Evolutionary conservation across 495 filamentous ascomycete species (phyloP), one percentile per base, ranked within the genome.

Genomic region (Clohesyomyces aquaticus): DNA sequence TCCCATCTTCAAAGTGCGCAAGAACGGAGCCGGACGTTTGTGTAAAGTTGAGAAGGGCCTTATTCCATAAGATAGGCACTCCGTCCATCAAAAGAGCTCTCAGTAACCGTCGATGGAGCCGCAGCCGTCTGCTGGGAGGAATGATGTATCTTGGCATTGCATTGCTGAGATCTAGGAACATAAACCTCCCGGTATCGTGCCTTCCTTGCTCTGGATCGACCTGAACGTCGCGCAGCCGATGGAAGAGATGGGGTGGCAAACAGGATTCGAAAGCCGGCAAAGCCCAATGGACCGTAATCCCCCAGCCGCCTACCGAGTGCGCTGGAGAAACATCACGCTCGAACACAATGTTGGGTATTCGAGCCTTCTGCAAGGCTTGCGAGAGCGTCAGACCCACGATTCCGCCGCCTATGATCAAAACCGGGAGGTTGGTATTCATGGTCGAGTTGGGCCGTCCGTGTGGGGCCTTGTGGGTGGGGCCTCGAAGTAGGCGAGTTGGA

Each of bases 371-470:
- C 12, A 64, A 53, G 18, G 61, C 54, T 41, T 64, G 61, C 16
- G 61, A 52, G 23, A 64, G 61, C 4, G 61, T 58, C 18, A 64
- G 51, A 19, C 61, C 61, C 2, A 58, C 61, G 10, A 64, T 57
- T 1, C 61, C 61, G 27, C 52, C 61, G 9, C 61, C 61, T n/a
- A 64, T 23, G n/a, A 64, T 58, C 12, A 64, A 1, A 23, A 64
- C 32, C 6, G 51, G 61, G 8, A 52, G 61, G 26, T 47, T 4
- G 1, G 22, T 29, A 14, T 38, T 38, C 32, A 38, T 38, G 32
- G 32, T 38, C n/a, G n/a, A n/a, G n/a, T n/a, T n/a, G n/a, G n/a
- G n/a, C n/a, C n/a, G n/a, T n/a, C n/a, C n/a, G n/a, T n/a, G n/a
- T n/a, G n/a, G n/a, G n/a, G n/a, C n/a, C n/a, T n/a, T n/a, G n/a